These are phyloP conservation scores for Aspergillus saccharolyticus DNA, from an alignment of 495 filamentous ascomycete species.

Conservation along the genomic window DNA sequence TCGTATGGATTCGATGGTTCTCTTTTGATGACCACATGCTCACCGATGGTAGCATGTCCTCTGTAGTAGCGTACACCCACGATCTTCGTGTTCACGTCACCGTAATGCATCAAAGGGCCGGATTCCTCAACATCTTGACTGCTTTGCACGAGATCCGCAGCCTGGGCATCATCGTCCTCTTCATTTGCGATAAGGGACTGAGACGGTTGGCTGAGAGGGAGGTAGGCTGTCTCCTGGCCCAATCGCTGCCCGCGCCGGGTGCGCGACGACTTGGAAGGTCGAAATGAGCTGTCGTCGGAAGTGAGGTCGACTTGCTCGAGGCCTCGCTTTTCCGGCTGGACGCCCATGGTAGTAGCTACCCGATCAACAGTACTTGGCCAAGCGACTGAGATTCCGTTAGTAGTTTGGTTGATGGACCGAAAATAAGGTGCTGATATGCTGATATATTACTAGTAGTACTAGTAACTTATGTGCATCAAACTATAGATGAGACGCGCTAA, in stretches of 20 bases:
- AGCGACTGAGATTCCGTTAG: background rate
- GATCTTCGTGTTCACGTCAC: constrained; percentile 54
- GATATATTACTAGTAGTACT: background rate
- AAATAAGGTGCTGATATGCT: background rate
- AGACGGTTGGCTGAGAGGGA: constrained; percentile 31
- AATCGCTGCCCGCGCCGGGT: constrained; percentile 26
- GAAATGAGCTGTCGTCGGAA: background rate
- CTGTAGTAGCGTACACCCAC: constrained; percentile 78
- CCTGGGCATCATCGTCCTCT: constrained; percentile 41
- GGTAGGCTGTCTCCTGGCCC: constrained; percentile 31
- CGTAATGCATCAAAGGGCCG: constrained; percentile 47
- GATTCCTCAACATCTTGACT: constrained; percentile 43
- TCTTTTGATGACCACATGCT: constrained; percentile 62
- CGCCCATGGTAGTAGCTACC: constrained; percentile 8
- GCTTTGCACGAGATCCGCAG: constrained; percentile 25
- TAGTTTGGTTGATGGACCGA: background rate
- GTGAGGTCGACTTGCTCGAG: constrained; percentile 13
- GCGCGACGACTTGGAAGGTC: constrained; percentile 11
- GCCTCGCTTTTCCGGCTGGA: constrained; percentile 7
- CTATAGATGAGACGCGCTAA: constrained; percentile 13
- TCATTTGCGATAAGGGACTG: constrained; percentile 24
- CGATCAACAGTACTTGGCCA: background rate
- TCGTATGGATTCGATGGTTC: constrained; percentile 74
- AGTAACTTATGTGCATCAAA: too few relatives aligned
- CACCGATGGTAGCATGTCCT: constrained; percentile 64